Base-by-base conservation (phyloP, 108 stramenopile species). In the Nitzschia sp. region DNA sequence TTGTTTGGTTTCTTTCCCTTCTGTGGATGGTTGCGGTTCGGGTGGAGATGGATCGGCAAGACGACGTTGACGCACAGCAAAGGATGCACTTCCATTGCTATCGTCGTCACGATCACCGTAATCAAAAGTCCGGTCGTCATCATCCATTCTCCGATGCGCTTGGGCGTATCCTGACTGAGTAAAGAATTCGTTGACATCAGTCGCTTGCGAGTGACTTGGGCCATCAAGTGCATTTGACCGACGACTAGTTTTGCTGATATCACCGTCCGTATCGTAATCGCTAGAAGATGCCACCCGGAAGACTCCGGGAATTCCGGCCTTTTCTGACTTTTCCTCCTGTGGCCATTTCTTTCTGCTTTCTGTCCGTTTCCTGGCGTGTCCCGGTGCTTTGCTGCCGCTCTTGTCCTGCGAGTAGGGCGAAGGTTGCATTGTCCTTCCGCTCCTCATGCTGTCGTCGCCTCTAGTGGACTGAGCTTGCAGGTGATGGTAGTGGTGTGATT, bases 101-200 rank as follows among this genome's bases (percentile, higher is more conserved):
- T 75, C 68, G 23, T 81, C 80, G 52, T 81, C 75, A 28, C 68
- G 55, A 59, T 74, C 79, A 27, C 79, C 79, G 30, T 80, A 80
- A 45, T 80, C 79, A 70, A 74, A 80, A 0, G 79, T 80, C 50
- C 69, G 45, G 6, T 80, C 79, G 35, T 80, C 79, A 28, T 80
- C 79, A 19, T 80, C 79, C 34, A 72, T 45, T 30, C 71, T 32
- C 19, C 48, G 45, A 36, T 54, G 38, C 6, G 44, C 15, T 11
- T 60, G 58, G 8, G 69, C 15, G 25, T 59, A 73, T 34, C 48
- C 32, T 1, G 58, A 55, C 11, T 33, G 26, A 13, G 46, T 26
- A n/a, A 58, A 63, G 26, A 63, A 70, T 22, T 66, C 68, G 38
- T 69, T 76, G 32, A 33, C 68, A 55, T 70, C 75, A 9, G 56